These are phyloP conservation scores for Voacanga thouarsii DNA, from an alignment of 257 asterid genomes.

Conservation along the genomic window DNA sequence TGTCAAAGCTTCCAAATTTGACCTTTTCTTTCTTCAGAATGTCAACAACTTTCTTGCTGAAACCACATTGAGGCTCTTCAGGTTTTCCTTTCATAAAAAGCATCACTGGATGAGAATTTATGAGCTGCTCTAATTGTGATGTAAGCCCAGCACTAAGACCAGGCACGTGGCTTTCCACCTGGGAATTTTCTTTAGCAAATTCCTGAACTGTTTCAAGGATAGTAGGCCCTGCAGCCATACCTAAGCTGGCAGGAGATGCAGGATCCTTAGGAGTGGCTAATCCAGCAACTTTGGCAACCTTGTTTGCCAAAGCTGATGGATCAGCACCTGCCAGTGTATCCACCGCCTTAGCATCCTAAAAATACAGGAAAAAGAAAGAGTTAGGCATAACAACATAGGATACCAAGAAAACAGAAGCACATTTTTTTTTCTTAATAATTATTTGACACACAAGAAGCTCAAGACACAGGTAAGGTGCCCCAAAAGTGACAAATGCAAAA, in stretches of 20 bases:
- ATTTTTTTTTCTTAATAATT: not conserved
- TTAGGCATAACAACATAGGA: not conserved
- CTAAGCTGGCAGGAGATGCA: slow-evolving; percentile 97
- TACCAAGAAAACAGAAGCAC: not conserved
- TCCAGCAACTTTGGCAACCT: slow-evolving; percentile 92
- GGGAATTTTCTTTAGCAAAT: slow-evolving; percentile 54
- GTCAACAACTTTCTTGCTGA: slow-evolving; percentile 82
- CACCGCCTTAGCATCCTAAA: slow-evolving; percentile 70
- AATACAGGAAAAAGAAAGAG: slow-evolving; percentile 4
- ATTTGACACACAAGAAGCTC: not conserved
- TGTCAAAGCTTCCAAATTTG: slow-evolving; percentile 82
- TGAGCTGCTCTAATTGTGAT: slow-evolving; percentile 60
- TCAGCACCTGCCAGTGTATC: slow-evolving; percentile 96
- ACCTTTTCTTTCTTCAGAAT: slow-evolving; percentile 83
- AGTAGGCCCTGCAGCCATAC: slow-evolving; percentile 95
- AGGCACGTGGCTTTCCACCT: slow-evolving; percentile 26
- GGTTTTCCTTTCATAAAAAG: slow-evolving; percentile 97
- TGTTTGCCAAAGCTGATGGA: slow-evolving; percentile 94
- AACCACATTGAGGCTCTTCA: slow-evolving; percentile 83
- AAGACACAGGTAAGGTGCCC: not conserved
- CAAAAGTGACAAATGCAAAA: not conserved
- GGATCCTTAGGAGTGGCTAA: slow-evolving; percentile 64
- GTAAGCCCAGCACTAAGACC: slow-evolving; percentile 36
- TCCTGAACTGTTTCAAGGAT: slow-evolving; percentile 78
- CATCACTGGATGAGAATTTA: slow-evolving; percentile 67